Percentiles rank a stretch among this genome's conserved stretches.
Conservation (phyloP, 805 yeast genomes). For the Myxozyma melibiosi region DNA sequence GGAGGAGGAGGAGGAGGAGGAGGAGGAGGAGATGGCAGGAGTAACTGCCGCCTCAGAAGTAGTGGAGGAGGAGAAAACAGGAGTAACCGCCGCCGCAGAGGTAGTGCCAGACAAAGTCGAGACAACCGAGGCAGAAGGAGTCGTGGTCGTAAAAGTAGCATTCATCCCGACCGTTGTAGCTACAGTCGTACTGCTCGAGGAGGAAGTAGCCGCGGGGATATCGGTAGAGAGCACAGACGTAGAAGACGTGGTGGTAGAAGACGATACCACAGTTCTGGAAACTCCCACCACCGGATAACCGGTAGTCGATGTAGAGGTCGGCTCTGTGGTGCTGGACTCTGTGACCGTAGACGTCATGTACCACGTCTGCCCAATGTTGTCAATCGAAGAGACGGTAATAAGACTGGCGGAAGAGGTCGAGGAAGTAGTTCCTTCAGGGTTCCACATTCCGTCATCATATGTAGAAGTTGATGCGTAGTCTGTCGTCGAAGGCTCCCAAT, state of each 20-base stretch:
- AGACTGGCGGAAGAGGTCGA: neutral
- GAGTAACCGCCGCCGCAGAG: neutral
- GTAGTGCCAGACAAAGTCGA: neutral
- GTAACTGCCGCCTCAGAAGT: neutral
- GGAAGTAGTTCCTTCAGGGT: neutral
- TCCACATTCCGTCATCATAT: slow-evolving; percentile 15
- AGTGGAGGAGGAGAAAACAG: neutral
- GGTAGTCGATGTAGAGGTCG: neutral
- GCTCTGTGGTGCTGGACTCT: neutral
- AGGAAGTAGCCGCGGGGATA: too few relatives aligned
- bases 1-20: neutral
- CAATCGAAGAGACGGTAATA: slow-evolving; percentile 1
- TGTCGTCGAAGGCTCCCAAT: slow-evolving; percentile 24
- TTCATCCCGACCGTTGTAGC: too few relatives aligned
- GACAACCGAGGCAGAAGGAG: neutral
- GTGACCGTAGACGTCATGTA: neutral
- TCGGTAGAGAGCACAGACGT: too few relatives aligned
- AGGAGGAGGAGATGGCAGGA: too few relatives aligned
- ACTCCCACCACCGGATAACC: slow-evolving; percentile 3
- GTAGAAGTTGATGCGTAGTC: slow-evolving; percentile 22
- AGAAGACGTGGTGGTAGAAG: neutral
- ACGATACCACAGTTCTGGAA: neutral
- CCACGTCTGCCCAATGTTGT: slow-evolving; percentile 4
- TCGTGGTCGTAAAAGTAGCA: too few relatives aligned
- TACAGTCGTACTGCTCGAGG: too few relatives aligned